Evolutionary conservation across 2,329 filamentous ascomycete species (phyloP), one percentile per base, ranked within the genome.

Genomic region (Monosporascus sp.): DNA sequence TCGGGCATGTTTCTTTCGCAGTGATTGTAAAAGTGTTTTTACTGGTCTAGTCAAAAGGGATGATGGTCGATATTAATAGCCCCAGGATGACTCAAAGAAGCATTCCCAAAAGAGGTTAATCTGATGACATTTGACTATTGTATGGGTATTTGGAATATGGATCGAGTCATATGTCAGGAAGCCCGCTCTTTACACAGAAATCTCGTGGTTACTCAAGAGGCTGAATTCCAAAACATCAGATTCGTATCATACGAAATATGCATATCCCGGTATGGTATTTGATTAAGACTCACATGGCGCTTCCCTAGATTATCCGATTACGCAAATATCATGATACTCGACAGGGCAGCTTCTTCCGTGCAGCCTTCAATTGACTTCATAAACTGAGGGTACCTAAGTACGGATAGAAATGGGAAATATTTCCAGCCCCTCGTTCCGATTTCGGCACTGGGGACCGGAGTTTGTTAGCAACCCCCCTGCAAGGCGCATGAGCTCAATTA

Each of bases 1-100:
- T 41, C 38, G 46, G 59, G 57, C 60, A 62, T 63, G 19, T 43
- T 43, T 43, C 19, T 47, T 22, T 51, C 34, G 14, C 5, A 20
- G 14, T 40, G 22, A 11, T 24, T 20, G 31, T 6, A 7, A 43
- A 20, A 43, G 8, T 20, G 22, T 14, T 14, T 19, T 14, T 9
- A 5, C 17, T 9, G 2, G 22, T 6, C 40, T 17, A 38, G 24
- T 43, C 17, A 34, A 53, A 45, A 52, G 27, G 51, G 50, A 40
- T 19, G 8, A 43, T 43, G 40, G 22, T 24, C 22, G 24, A n/a
- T 46, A 46, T 46, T 46, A 46, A 19, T 46, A 46, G 22, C 17
- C 9, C 22, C 26, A 2, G n/a, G 3, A 44, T 44, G 43, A 46
- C 22, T 46, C 43, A 46, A 26, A 26, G n/a, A 27, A 8, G 16